phyloP scores from a whole-genome alignment of 2,329 filamentous ascomycete species.

The Lasiodiplodia hormozganensis region DNA sequence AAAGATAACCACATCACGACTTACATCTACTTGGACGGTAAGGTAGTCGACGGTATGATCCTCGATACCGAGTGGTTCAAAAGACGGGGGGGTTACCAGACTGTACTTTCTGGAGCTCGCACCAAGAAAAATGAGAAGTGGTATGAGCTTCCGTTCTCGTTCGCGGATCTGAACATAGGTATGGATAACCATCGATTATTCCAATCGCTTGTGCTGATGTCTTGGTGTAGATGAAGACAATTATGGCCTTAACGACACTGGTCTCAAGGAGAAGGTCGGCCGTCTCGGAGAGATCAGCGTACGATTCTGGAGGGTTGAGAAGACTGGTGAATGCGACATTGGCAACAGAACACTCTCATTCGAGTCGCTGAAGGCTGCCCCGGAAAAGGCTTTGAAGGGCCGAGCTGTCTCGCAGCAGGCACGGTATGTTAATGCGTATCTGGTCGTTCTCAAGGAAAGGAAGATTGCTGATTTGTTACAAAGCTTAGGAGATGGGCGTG shows the following conservation, averaged over 20 bases:
- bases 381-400: conserved; percentile 37
- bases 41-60: background rate
- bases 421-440: conserved; percentile 24
- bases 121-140: background rate
- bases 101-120: background rate
- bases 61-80: background rate
- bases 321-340: background rate
- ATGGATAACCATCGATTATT: background rate
- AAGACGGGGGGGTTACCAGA: background rate
- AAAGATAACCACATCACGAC: conserved; percentile 31
- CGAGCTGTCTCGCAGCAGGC: conserved; percentile 35
- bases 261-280: background rate
- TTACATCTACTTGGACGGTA: conserved; percentile 34
- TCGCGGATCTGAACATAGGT: conserved; percentile 6
- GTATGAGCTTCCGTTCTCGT: background rate
- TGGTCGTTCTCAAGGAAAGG: too few species aligned
- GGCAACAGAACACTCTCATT: background rate
- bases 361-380: conserved; percentile 15
- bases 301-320: conserved; percentile 31
- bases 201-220: background rate
- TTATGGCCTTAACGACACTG: background rate
- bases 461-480: background rate
- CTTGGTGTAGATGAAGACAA: background rate
- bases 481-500: conserved; percentile 1
- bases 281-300: conserved; percentile 33